Conservation (phyloP, 345 rosid genomes). For the Viola odorata region DNA sequence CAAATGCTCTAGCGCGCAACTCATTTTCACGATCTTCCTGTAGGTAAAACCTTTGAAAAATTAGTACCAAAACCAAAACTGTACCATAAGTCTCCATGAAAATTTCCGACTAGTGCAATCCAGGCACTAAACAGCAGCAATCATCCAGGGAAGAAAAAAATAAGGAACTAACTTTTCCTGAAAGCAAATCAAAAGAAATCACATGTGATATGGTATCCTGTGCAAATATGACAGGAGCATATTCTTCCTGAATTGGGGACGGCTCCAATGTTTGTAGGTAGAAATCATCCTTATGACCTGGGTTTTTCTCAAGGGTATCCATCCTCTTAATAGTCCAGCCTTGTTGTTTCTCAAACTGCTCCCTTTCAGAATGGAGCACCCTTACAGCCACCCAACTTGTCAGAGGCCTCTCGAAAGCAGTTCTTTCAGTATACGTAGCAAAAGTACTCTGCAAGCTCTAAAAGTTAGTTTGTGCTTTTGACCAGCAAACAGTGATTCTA, state of each 20-base stretch:
- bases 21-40: slow-evolving; percentile 96
- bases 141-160: slow-evolving; percentile 4
- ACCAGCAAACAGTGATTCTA: slow-evolving; percentile 7
- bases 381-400: slow-evolving; percentile 95
- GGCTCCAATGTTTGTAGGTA: slow-evolving; percentile 56
- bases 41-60: background rate
- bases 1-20: slow-evolving; percentile 75
- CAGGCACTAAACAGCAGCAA: no score
- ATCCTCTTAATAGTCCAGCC: slow-evolving; percentile 90
- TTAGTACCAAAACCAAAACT: no score
- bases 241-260: slow-evolving; percentile 81
- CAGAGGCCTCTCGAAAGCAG: slow-evolving; percentile 96
- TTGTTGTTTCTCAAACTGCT: slow-evolving; percentile 83
- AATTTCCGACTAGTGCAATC: no score
- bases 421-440: slow-evolving; percentile 86
- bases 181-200: slow-evolving; percentile 85
- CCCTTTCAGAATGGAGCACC: slow-evolving; percentile 88
- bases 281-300: slow-evolving; percentile 74
- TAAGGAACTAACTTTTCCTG: slow-evolving; percentile 74
- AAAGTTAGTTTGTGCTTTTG: slow-evolving; percentile 29
- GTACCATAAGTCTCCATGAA: slow-evolving; percentile 6
- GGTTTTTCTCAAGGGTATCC: slow-evolving; percentile 65
- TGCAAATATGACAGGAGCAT: slow-evolving; percentile 98
- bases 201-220: slow-evolving; percentile 91
- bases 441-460: slow-evolving; percentile 57